Conservation (phyloP, 2,329 filamentous ascomycete species). For the Cladophialophora chaetospira region DNA sequence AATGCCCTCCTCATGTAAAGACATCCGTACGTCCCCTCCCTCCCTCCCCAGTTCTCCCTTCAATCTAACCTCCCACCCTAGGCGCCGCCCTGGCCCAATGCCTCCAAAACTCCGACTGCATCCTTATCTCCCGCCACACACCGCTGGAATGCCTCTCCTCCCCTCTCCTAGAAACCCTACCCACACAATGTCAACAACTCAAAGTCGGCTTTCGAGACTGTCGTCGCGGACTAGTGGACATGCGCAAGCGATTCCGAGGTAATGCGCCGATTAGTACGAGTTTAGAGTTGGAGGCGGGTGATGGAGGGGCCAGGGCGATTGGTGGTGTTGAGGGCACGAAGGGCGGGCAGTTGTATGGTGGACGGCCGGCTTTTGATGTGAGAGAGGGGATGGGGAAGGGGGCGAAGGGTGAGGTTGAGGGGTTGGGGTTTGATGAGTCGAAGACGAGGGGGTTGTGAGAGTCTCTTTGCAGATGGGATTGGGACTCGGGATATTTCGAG, state of each 20-base stretch:
- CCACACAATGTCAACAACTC: conserved; percentile 86
- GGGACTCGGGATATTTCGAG: not conserved
- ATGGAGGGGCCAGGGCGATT: conserved; percentile 42
- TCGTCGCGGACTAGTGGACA: conserved; percentile 94
- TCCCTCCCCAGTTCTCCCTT: not conserved
- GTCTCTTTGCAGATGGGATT: not conserved
- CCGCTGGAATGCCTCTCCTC: conserved; percentile 85
- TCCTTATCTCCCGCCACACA: conserved; percentile 85
- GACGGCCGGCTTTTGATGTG: conserved; percentile 71
- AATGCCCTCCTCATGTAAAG: conserved; percentile 96
- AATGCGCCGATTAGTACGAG: conserved; percentile 80
- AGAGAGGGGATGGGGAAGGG: conserved; percentile 70
- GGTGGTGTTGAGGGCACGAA: not conserved
- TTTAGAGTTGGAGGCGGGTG: conserved; percentile 62
- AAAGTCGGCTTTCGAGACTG: conserved; percentile 93
- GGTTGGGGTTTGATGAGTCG: conserved; percentile 47
- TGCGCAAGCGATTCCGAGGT: conserved; percentile 96
- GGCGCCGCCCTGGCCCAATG: conserved; percentile 77
- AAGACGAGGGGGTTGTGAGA: conserved; percentile 48
- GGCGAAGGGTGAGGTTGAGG: conserved; percentile 35
- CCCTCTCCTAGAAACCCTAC: conserved; percentile 78
- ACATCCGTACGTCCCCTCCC: conserved; percentile 71
- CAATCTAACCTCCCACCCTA: not conserved
- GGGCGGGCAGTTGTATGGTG: conserved; percentile 70
- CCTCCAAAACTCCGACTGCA: conserved; percentile 93